Base-by-base conservation (phyloP, 192 early-diverging fungal species). In the Jimgerdemannia flammicorona region DNA sequence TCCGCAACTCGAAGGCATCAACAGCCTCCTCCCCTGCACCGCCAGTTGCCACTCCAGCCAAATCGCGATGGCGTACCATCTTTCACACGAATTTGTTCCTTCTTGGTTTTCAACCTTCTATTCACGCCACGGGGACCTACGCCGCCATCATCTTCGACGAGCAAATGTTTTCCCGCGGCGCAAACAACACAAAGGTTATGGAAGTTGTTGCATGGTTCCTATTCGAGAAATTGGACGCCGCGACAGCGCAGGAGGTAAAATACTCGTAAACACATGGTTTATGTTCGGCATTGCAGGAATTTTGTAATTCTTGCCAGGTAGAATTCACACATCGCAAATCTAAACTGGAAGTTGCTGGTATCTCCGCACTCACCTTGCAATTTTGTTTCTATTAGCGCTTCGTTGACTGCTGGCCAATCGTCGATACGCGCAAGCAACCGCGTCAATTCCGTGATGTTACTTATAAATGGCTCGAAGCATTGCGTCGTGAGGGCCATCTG, bases 201-300 rank as follows among this genome's bases (percentile, higher is more conserved):
- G 75, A 75, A 69, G 40, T 71, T 40, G 71, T 75, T n/a, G 39
- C 71, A n/a, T 75, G 75, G 75, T 75, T 75, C 64, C 39, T 75
- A 64, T 75, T 75, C 42, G 63, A 75, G 19, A 65, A 71, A 40
- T 18, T 75, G 75, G 75, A 75, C 44, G 17, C 20, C 19, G 29
- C 10, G 1, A 18, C 14, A 9, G 40, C 75, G 40, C 63, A 44
- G n/a, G 54, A 71, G n/a, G 75, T 75, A n/a, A 69, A 42, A 39
- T 11, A 4, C 43, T 17, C 19, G 54, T n/a, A n/a, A n/a, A 29
- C 29, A 29, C 29, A 29, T 29, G 29, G 29, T 29, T 29, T 29
- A 29, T 29, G 29, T 29, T 29, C 29, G 29, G 29, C 29, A 29
- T 29, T 29, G 29, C 29, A 29, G 29, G 29, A 29, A 29, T 29